Conservation (phyloP, 345 rosid genomes). For the Eucalyptus coolabah region DNA sequence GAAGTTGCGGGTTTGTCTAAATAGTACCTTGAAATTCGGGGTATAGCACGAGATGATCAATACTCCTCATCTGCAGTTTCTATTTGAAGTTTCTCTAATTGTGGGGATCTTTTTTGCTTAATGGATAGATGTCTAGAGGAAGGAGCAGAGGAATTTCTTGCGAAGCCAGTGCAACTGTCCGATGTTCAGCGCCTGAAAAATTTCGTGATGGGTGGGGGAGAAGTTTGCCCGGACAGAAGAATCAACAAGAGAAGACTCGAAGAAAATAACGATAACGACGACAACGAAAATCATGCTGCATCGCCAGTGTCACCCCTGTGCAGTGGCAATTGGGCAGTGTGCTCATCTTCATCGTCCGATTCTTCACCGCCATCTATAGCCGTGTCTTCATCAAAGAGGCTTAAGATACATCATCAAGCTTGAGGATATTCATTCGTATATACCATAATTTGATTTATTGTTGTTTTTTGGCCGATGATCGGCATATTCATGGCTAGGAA, state of each 20-base stretch:
- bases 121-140: slow-evolving; percentile 87
- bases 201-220: slow-evolving; percentile 32
- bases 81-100: not conserved
- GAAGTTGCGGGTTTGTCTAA: not conserved
- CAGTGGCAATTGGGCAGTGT: not conserved
- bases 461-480: not conserved
- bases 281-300: not conserved
- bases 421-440: not conserved
- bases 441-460: not conserved
- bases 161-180: slow-evolving; percentile 73
- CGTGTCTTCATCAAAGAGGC: not conserved
- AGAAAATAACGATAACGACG: no score
- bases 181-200: slow-evolving; percentile 63
- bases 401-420: not conserved
- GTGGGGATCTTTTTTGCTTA: not conserved
- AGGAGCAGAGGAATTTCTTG: slow-evolving; percentile 83
- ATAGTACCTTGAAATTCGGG: not conserved
- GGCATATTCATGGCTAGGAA: not conserved
- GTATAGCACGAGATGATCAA: not conserved
- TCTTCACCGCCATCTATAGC: not conserved
- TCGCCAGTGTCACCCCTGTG: not conserved
- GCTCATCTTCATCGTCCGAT: not conserved
- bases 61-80: not conserved
- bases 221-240: not conserved
- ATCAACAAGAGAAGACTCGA: not conserved